Base-by-base conservation (phyloP, 179 eudicot genomes). In the Vitellaria paradoxa region DNA sequence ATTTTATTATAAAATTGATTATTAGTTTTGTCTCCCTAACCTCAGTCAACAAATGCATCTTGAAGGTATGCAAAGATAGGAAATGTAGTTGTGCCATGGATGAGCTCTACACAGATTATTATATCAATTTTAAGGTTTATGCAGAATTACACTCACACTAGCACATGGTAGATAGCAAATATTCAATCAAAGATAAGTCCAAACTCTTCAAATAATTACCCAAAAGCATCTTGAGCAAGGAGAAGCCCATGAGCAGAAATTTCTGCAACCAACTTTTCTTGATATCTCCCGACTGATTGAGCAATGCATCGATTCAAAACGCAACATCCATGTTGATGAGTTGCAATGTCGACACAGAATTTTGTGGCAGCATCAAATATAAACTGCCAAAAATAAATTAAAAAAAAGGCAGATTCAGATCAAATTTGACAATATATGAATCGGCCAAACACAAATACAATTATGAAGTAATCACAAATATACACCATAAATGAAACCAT, bases 271-370 rank as follows among this genome's bases (percentile, higher is more conserved):
- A 93, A 77, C 70, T 87, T 91, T 80, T 86, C 82, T 50, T 77
- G 83, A 56, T 84, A 77, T 23, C 83, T 86, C 47, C 92, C 91
- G 49, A 52, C 80, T 23, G 97, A 87, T 75, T 86, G 80, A 66
- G 76, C 81, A 84, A 93, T 85, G 82, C 96, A 91, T 40, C 85
- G 83, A 82, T 91, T 91, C 79, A 93, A 82, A 57, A 91, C 92
- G 80, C 96, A 91, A 18, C 97, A 93, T 49, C 97, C 97, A 84
- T 88, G 87, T 42, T 87, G 82, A 84, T 93, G 90, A 71, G 94
- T 91, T 75, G 91, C 97, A 77, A 93, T 86, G 14, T 87, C 89
- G 65, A 90, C 89, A 85, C 89, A 90, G 64, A 63, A 83, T 72
- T 83, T 88, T 42, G 91, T 83, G 74, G 93, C 97, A 83, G 86